phyloP scores from a whole-genome alignment of 2,329 filamentous ascomycete species.

The Cytospora piceicola region DNA sequence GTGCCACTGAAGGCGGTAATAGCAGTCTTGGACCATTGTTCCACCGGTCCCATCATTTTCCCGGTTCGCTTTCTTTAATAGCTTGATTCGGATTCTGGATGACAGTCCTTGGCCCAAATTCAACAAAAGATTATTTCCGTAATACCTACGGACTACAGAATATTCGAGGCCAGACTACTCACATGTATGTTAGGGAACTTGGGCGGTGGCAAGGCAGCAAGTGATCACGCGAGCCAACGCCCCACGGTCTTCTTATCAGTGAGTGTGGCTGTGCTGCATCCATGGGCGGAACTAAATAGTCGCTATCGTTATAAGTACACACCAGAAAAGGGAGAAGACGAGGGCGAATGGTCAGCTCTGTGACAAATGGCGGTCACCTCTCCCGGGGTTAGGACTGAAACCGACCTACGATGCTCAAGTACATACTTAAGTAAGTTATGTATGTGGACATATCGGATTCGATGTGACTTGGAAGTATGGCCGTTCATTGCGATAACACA shows the following conservation, averaged over 20 bases:
- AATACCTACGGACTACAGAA: neutral
- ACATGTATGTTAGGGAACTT: too few species aligned
- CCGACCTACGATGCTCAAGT: too few species aligned
- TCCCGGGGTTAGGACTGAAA: neutral
- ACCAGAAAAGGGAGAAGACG: neutral
- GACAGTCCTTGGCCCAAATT: too few species aligned
- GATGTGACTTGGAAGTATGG: too few species aligned
- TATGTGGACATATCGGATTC: too few species aligned
- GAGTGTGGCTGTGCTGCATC: slow-evolving; percentile 10
- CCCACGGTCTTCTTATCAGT: slow-evolving; percentile 1
- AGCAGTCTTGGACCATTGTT: slow-evolving; percentile 12
- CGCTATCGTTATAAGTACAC: neutral
- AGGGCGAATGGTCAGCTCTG: neutral
- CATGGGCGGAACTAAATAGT: neutral
- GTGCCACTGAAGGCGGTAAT: slow-evolving; percentile 10
- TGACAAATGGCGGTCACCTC: too few species aligned
- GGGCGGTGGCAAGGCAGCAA: neutral
- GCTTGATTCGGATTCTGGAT: too few species aligned
- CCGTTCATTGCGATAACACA: too few species aligned
- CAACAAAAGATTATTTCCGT: too few species aligned
- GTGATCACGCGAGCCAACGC: neutral
- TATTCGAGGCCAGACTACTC: neutral
- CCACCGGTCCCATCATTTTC: too few species aligned
- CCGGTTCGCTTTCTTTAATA: too few species aligned
- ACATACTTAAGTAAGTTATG: too few species aligned